These are phyloP conservation scores for Metschnikowia drakensbergensis DNA, from an alignment of 805 yeast genomes.

Conservation along the genomic window DNA sequence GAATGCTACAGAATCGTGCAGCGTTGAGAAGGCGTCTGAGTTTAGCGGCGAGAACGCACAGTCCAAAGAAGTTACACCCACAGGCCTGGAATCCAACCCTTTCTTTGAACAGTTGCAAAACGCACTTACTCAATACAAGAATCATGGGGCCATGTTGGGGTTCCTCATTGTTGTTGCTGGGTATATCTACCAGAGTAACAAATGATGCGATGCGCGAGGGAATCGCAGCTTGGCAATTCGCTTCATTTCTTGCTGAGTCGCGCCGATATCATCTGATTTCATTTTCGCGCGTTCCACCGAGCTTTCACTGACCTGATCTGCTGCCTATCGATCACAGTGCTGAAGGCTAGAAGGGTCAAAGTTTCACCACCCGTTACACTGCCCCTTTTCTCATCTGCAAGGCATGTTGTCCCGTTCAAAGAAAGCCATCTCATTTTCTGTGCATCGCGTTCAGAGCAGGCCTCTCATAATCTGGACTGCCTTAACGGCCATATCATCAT, in stretches of 20 bases:
- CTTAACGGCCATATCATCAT: constrained; percentile 24
- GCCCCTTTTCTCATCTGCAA: not conserved
- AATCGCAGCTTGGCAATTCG: not conserved
- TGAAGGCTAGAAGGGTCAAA: not conserved
- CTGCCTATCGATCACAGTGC: not conserved
- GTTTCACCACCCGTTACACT: not conserved
- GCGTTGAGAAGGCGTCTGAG: not conserved
- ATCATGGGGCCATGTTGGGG: constrained; percentile 14
- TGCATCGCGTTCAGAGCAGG: constrained; percentile 9
- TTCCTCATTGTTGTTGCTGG: constrained; percentile 15
- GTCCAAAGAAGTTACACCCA: not conserved
- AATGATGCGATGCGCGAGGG: not conserved
- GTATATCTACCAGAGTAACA: constrained; percentile 12
- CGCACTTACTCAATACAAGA: constrained; percentile 9
- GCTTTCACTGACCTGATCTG: not conserved
- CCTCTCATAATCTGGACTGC: constrained; percentile 13
- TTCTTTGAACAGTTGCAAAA: constrained; percentile 7
- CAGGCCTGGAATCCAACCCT: not conserved
- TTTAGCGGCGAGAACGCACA: not conserved
- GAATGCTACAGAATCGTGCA: not conserved
- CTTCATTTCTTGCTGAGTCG: not conserved
- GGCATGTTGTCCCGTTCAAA: not conserved
- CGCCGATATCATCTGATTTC: constrained; percentile 4
- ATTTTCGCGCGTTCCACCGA: not conserved
- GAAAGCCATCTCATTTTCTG: not conserved